Base-by-base conservation (phyloP, 2,329 filamentous ascomycete species). In the Beauveria pseudobassiana region DNA sequence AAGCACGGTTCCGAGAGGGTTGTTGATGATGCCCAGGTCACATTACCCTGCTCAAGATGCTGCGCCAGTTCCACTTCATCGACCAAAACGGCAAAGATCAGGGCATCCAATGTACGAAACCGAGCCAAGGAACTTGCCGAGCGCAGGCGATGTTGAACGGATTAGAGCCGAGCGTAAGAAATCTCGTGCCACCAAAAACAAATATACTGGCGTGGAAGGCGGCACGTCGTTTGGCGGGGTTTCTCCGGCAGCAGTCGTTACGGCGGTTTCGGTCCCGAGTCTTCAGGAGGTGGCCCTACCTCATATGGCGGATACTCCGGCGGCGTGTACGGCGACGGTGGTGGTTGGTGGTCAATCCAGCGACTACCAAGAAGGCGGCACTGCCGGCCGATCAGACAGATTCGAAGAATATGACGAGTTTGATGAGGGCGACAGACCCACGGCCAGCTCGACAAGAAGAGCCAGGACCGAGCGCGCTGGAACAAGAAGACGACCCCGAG, bases 401-500 rank as follows among this genome's bases (percentile, higher is more conserved):
- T 99, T 97, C 68, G 93, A 98, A 68, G 95, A 97, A 75, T 99
- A 99, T 70, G 93, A 99, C 71, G 95, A 99, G 75, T 93, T 88
- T 69, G 93, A 98, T 61, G 95, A 96, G 69, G 91, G 82, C 46
- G 76, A 80, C 40, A 70, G 76, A 59, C 78, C 78, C 26, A 69
- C 73, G 1, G 76, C 84, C 26, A 84, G 80, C 68, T 76, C 63
- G 46, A 63, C 72, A 10, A 72, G 71, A 64, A 68, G 68, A 64
- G 66, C 73, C 4, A 68, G 68, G 63, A 67, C 73, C 6, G 74
- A 76, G 59, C 65, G 68, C 3, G 57, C 69, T 45, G 64, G 70
- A 66, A 20, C 65, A 62, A 82, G 69, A 74, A 77, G 9, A 70
- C 74, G 8, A 80, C 86, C 22, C 58, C 24, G 85, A 90, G 68